These are phyloP conservation scores for Termitomyces sp. DNA, from an alignment of 768 basidiomycete genomes.

Conservation along the genomic window DNA sequence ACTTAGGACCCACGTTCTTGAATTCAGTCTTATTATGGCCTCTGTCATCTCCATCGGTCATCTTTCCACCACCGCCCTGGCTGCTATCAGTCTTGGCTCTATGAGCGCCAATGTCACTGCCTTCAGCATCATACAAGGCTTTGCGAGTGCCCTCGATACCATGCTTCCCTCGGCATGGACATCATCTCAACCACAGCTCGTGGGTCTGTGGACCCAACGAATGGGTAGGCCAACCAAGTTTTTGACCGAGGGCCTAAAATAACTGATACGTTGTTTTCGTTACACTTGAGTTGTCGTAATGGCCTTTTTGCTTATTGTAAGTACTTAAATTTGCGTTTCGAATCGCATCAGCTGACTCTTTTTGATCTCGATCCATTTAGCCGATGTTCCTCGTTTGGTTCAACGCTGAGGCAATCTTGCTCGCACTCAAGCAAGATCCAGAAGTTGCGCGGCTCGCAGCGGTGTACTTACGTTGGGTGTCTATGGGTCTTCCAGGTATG, in stretches of 20 bases:
- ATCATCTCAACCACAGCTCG: constrained; percentile 72
- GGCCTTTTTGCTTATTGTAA: constrained; percentile 51
- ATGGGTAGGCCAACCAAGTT: constrained; percentile 49
- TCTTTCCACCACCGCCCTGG: constrained; percentile 83
- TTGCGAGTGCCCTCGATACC: constrained; percentile 84
- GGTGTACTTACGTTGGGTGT: constrained; percentile 70
- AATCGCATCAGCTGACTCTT: constrained; percentile 22
- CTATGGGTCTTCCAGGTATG: constrained; percentile 70
- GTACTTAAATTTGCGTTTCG: constrained; percentile 14
- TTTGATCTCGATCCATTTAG: constrained; percentile 15
- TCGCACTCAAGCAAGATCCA: constrained; percentile 73
- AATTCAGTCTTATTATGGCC: constrained; percentile 82
- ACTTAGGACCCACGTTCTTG: constrained; percentile 67
- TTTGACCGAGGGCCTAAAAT: too few relatives aligned
- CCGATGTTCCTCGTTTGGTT: constrained; percentile 72
- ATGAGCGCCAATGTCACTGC: constrained; percentile 74
- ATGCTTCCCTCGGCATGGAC: constrained; percentile 98
- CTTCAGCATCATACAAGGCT: constrained; percentile 80
- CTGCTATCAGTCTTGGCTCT: constrained; percentile 73
- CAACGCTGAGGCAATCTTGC: constrained; percentile 73
- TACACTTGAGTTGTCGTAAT: constrained; percentile 54
- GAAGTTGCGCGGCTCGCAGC: constrained; percentile 77
- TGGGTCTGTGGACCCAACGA: constrained; percentile 88
- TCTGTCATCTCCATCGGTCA: constrained; percentile 89
- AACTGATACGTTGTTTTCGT: background rate